phyloP scores from a whole-genome alignment of 2,329 filamentous ascomycete genomes.

The Chaetomiaceae sp. region DNA sequence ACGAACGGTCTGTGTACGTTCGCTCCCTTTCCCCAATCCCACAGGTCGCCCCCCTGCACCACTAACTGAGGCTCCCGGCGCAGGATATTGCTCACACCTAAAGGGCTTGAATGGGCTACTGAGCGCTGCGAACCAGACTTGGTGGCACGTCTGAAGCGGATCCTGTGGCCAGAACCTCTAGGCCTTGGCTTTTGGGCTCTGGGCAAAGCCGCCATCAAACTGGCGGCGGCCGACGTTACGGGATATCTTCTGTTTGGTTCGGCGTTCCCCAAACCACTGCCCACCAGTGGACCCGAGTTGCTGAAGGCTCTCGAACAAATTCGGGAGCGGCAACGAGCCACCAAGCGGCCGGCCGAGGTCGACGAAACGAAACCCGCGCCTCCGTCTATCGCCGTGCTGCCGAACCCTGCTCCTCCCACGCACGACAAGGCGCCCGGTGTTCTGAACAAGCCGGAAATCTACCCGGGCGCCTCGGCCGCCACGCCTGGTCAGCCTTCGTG shows the following conservation, averaged over 20 bases:
- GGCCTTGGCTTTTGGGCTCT: constrained; percentile 48
- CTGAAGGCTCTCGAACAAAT: constrained; percentile 28
- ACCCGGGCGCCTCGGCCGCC: not conserved
- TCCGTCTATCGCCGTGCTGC: not conserved
- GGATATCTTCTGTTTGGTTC: constrained; percentile 41
- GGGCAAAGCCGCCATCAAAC: constrained; percentile 39
- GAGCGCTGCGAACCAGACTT: constrained; percentile 43
- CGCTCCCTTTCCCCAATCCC: too few species aligned
- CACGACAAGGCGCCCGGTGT: constrained; percentile 9
- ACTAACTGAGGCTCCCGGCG: constrained; percentile 20
- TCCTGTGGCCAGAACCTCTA: constrained; percentile 49
- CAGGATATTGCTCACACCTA: constrained; percentile 40
- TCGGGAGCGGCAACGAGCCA: constrained; percentile 21
- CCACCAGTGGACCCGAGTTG: constrained; percentile 29
- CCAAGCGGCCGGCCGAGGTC: constrained; percentile 21
- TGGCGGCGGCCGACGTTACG: constrained; percentile 39
- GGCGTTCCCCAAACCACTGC: constrained; percentile 8
- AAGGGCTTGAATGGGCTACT: constrained; percentile 42
- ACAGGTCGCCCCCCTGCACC: too few species aligned
- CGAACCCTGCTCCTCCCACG: not conserved
- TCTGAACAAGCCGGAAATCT: constrained; percentile 11
- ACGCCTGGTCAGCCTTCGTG: constrained; percentile 19
- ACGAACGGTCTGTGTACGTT: constrained; percentile 52
- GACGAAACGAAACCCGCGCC: constrained; percentile 18
- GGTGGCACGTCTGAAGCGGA: constrained; percentile 41